Base-by-base conservation (phyloP, 2,329 filamentous ascomycete genomes). In the Sclerotinia borealis region DNA sequence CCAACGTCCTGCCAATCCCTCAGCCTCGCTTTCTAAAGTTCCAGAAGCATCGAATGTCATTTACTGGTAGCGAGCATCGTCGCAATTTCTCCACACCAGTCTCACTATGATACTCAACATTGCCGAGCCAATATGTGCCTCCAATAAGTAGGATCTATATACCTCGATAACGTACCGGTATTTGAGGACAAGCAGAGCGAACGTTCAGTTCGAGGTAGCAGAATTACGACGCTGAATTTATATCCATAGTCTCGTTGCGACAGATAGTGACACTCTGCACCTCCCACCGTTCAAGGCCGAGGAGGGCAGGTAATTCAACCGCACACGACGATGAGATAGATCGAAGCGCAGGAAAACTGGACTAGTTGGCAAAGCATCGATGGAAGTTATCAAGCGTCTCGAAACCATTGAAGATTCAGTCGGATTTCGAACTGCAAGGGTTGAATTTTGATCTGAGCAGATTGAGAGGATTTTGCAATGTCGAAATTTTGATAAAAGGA, bases 31-130 rank as follows among this genome's bases (percentile, higher is more conserved):
- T 56, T 56, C 39, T n/a, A 34, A 45, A n/a, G 27, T 45, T 45
- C 39, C 39, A 31, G 54, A 45, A 56, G 54, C 39, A 45, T 22
- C 19, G 29, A 25, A 34, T 9, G 13, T 15, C 27, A 56, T 56
- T 45, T 34, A 29, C 9, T 45, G 54, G 54, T 45, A 56, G 54
- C 39, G 54, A 45, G 27, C 2, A 43, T 34, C 11, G 39, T 56
- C 27, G 54, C 39, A 17, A 56, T 45, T 22, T 56, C 54, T 56
- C 54, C 39, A 56, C 54, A 45, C 19, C n/a, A 43, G 54, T 34
- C 54, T 45, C 39, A 45, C 19, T 19, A 22, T 45, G 1, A 34
- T 56, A 2, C 25, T 43, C 54, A 22, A 27, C 27, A 25, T 17
- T 25, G 11, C 29, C 13, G 11, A 25, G 13, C 11, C 27, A 34